Conservation (phyloP, 495 filamentous ascomycete genomes). For the Aspergillus olivimuriae region DNA sequence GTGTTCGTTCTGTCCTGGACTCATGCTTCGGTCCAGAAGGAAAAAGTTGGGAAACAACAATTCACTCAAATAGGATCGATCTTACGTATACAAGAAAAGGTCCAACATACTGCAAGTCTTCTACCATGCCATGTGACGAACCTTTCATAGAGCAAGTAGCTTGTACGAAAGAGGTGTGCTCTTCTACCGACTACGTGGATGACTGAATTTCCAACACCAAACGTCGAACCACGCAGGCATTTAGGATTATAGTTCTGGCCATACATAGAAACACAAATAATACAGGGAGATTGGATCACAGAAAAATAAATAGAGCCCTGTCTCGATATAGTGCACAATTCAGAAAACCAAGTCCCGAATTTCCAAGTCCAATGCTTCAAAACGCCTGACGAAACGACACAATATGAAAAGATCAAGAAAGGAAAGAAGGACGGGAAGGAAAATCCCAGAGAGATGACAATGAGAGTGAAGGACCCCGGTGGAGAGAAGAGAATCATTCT, state of each 20-base stretch:
- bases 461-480: slow-evolving; percentile 10
- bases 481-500: slow-evolving; percentile 11
- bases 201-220: slow-evolving; percentile 1
- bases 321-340: slow-evolving; percentile 14
- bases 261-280: slow-evolving; percentile 14
- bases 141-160: no score
- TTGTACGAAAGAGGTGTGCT: no score
- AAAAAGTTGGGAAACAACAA: no score
- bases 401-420: slow-evolving; percentile 12
- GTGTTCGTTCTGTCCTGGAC: no score
- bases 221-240: slow-evolving; percentile 7
- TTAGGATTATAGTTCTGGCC: slow-evolving; percentile 20
- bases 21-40: no score
- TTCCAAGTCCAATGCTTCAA: slow-evolving; percentile 32
- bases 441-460: slow-evolving; percentile 17
- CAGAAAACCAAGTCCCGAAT: slow-evolving; percentile 22
- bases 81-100: no score
- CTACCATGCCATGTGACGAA: no score
- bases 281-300: slow-evolving; percentile 11
- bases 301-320: slow-evolving; percentile 6
- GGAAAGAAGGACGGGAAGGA: slow-evolving; percentile 21
- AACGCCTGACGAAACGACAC: slow-evolving; percentile 23
- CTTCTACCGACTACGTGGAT: no score
- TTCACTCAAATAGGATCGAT: no score
- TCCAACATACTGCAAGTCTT: no score